Conservation (phyloP, 768 basidiomycete genomes). For the Collybia mongolica region DNA sequence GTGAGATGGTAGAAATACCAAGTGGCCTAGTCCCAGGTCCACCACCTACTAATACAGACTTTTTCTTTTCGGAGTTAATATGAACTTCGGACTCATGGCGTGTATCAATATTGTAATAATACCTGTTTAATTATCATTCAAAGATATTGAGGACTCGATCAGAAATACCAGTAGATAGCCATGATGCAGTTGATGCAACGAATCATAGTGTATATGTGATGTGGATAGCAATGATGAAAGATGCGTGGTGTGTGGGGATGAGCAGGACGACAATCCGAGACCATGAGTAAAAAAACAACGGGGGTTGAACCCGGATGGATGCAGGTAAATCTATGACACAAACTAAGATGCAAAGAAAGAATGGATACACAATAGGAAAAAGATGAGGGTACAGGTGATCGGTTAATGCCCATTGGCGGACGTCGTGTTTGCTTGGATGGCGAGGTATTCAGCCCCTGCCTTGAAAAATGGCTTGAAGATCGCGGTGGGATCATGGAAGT, state of each 20-base stretch:
- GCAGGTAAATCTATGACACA: conserved; percentile 12
- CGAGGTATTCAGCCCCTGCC: conserved; percentile 62
- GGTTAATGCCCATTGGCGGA: conserved; percentile 41
- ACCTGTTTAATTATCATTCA: conserved; percentile 17
- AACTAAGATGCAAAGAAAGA: conserved; percentile 29
- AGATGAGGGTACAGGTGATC: conserved; percentile 17
- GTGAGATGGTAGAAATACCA: conserved; percentile 88
- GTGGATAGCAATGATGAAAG: conserved; percentile 13
- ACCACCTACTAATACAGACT: conserved; percentile 77
- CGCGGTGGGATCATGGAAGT: conserved; percentile 81
- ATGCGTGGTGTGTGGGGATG: conserved; percentile 15
- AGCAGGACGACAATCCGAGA: conserved; percentile 21
- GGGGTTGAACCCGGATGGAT: conserved; percentile 82
- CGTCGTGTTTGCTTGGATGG: conserved; percentile 29
- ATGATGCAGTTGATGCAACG: conserved; percentile 62
- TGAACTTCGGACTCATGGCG: conserved; percentile 16
- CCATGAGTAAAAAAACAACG: conserved; percentile 45
- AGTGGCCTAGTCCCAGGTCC: conserved; percentile 74
- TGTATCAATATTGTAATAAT: background rate
- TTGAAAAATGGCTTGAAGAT: conserved; percentile 89
- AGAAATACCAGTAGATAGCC: conserved; percentile 23
- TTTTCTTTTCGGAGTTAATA: conserved; percentile 76
- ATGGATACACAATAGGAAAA: conserved; percentile 23
- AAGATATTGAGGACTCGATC: conserved; percentile 17
- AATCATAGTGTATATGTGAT: conserved; percentile 16